phyloP scores from a whole-genome alignment of 371 early-diverging fungal genomes.

The Nematocida major region DNA sequence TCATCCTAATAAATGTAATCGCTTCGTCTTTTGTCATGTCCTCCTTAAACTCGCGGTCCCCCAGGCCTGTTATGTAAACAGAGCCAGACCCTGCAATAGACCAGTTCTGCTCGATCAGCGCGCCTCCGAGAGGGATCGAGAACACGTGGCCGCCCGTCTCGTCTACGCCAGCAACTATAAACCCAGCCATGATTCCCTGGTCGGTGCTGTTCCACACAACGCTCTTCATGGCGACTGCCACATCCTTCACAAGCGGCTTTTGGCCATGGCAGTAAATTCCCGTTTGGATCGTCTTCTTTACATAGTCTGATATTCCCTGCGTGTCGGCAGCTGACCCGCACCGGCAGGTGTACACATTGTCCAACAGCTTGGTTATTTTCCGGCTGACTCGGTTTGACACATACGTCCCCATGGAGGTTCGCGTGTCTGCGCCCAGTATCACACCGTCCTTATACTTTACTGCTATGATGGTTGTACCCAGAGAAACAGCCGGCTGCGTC shows the following conservation, averaged over 20 bases:
- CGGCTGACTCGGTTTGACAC: constrained; percentile 83
- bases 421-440: constrained; percentile 92
- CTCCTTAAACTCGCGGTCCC: constrained; percentile 76
- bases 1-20: constrained; percentile 80
- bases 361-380: constrained; percentile 90
- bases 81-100: constrained; percentile 94
- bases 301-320: constrained; percentile 88
- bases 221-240: constrained; percentile 82
- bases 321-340: constrained; percentile 97
- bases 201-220: constrained; percentile 77
- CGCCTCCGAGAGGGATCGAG: constrained; percentile 84
- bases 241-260: constrained; percentile 74
- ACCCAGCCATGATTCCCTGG: constrained; percentile 77
- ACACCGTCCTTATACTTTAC: constrained; percentile 85
- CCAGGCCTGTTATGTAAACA: constrained; percentile 90
- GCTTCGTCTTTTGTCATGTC: constrained; percentile 81
- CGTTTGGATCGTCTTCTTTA: constrained; percentile 72
- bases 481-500: constrained; percentile 44
- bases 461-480: constrained; percentile 92
- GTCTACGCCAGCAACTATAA: constrained; percentile 98
- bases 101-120: constrained; percentile 79
- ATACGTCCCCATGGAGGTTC: constrained; percentile 88
- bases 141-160: constrained; percentile 70
- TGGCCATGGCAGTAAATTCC: constrained; percentile 67
- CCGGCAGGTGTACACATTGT: constrained; percentile 87